Percentiles rank a stretch among this genome's conserved stretches.
These are phyloP conservation scores for Agrocybe chaxingu DNA, from an alignment of 768 basidiomycete genomes.

Conservation along the genomic window DNA sequence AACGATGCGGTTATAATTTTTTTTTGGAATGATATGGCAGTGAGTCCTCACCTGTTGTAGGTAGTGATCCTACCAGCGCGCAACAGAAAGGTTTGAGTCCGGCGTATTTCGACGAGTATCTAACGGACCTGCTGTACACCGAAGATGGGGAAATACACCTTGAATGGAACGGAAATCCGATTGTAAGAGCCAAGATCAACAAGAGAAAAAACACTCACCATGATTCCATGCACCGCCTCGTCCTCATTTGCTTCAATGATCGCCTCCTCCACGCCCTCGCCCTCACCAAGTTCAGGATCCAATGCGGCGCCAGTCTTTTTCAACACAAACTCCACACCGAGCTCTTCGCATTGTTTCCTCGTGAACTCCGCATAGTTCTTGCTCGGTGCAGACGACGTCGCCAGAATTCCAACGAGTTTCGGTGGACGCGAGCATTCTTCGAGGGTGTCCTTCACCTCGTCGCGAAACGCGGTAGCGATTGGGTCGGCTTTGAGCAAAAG, in stretches of 20 bases:
- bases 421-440: conserved; percentile 40
- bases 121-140: conserved; percentile 77
- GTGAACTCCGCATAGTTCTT: conserved; percentile 89
- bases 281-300: conserved; percentile 57
- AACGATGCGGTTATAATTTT: conserved; percentile 1
- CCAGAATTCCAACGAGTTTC: conserved; percentile 87
- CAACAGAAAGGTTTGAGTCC: neutral
- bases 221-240: conserved; percentile 81
- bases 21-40: neutral
- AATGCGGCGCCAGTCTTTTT: conserved; percentile 65
- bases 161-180: conserved; percentile 3
- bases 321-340: conserved; percentile 87
- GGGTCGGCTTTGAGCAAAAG: conserved; percentile 76
- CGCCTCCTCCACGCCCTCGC: conserved; percentile 92
- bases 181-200: neutral
- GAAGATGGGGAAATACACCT: conserved; percentile 98
- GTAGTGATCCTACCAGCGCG: conserved; percentile 76
- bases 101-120: neutral
- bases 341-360: conserved; percentile 80
- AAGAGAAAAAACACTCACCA: conserved; percentile 54
- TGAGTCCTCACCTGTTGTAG: conserved; percentile 74
- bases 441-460: conserved; percentile 59
- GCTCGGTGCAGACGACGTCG: conserved; percentile 79
- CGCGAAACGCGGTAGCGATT: conserved; percentile 67
- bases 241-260: conserved; percentile 96